Conservation (phyloP, 2,329 filamentous ascomycete species). For the Chaetomium globosum region DNA sequence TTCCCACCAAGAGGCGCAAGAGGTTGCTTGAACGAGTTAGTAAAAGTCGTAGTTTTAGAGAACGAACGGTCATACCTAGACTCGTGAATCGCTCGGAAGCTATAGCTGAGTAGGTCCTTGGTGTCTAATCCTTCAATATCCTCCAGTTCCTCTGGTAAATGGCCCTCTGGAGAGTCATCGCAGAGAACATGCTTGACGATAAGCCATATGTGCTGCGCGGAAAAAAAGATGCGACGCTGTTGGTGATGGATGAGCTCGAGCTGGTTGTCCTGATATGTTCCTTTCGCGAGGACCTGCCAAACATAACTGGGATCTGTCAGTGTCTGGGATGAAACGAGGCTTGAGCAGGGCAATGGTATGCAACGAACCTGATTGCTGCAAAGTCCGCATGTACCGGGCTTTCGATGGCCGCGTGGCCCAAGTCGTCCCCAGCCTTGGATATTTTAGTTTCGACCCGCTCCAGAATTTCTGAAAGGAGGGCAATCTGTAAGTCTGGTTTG, state of each 20-base stretch:
- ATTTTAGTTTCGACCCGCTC: conserved; percentile 67
- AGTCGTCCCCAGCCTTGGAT: conserved; percentile 61
- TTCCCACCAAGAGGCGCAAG: conserved; percentile 63
- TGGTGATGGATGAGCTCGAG: conserved; percentile 45
- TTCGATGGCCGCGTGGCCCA: conserved; percentile 67
- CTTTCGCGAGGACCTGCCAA: conserved; percentile 54
- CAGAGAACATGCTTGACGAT: conserved; percentile 78
- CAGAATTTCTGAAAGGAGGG: conserved; percentile 61
- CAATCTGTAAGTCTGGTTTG: conserved; percentile 47
- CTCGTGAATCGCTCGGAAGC: conserved; percentile 93
- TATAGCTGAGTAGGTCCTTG: conserved; percentile 91
- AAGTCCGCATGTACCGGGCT: conserved; percentile 71
- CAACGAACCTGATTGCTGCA: conserved; percentile 62
- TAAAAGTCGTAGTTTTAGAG: neutral
- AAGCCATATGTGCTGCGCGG: conserved; percentile 73
- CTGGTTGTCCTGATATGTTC: conserved; percentile 45
- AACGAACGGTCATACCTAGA: conserved; percentile 64
- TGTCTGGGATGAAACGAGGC: neutral
- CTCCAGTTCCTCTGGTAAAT: conserved; percentile 75
- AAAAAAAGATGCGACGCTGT: conserved; percentile 59
- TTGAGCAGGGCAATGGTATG: neutral
- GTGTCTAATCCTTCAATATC: conserved; percentile 72
- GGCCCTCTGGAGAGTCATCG: conserved; percentile 91
- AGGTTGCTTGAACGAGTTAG: conserved; percentile 62
- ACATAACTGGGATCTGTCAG: conserved; percentile 48